phyloP scores from a whole-genome alignment of 495 filamentous ascomycete species.

The Trichoderma virens region DNA sequence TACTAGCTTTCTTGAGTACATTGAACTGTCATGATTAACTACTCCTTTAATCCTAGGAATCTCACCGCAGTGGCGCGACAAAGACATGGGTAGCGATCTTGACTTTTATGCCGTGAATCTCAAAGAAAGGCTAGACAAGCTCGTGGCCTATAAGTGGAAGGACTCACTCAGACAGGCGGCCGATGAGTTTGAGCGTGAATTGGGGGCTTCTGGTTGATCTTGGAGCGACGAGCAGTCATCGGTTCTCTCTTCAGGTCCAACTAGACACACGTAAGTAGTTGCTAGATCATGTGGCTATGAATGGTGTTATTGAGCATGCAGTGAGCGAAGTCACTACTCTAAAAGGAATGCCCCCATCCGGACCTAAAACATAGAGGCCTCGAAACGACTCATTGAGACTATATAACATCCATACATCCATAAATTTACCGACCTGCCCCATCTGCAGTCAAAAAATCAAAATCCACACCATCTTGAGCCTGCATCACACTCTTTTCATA shows the following conservation, averaged over 20 bases:
- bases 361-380: too few relatives aligned
- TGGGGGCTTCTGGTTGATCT: not conserved
- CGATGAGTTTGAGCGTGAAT: not conserved
- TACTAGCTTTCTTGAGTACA: too few relatives aligned
- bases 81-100: not conserved
- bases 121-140: not conserved
- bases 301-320: too few relatives aligned
- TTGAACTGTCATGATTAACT: too few relatives aligned
- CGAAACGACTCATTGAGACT: too few relatives aligned
- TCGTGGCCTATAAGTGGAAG: not conserved
- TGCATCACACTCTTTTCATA: slow-evolving; percentile 59
- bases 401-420: too few relatives aligned
- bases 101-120: not conserved
- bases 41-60: too few relatives aligned
- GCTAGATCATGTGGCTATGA: too few relatives aligned
- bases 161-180: not conserved
- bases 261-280: too few relatives aligned
- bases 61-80: not conserved
- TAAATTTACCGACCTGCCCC: slow-evolving; percentile 14
- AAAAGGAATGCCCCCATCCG: too few relatives aligned
- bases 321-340: too few relatives aligned
- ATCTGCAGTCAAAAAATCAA: slow-evolving; percentile 53
- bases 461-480: slow-evolving; percentile 56
- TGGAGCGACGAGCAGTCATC: not conserved
- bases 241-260: not conserved